These are phyloP conservation scores for Tolypocladium ovalisporum DNA, from an alignment of 2,329 filamentous ascomycete species.

Conservation along the genomic window DNA sequence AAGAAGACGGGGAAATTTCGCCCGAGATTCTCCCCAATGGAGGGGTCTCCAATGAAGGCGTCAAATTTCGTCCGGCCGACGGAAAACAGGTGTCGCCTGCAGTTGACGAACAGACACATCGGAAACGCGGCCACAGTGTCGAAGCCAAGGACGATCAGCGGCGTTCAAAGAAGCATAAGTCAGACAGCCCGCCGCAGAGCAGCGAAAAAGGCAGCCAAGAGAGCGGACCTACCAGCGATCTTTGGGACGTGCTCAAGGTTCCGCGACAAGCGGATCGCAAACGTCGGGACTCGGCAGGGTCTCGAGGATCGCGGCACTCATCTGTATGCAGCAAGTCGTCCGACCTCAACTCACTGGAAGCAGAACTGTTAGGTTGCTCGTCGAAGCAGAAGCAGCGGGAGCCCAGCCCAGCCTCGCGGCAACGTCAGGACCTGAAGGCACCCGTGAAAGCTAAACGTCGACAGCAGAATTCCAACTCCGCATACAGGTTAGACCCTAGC, in stretches of 20 bases:
- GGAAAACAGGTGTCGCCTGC: background rate
- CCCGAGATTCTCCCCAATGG: background rate
- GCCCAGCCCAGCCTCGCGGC: slow-evolving; percentile 9
- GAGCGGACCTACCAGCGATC: background rate
- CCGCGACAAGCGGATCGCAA: slow-evolving; percentile 3
- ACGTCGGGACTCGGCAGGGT: slow-evolving; percentile 9
- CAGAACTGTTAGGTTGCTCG: slow-evolving; percentile 24
- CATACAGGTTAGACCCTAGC: slow-evolving; percentile 21
- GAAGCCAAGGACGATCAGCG: slow-evolving; percentile 4
- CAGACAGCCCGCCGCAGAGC: background rate
- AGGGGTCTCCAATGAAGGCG: background rate
- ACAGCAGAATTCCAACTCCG: slow-evolving; percentile 23
- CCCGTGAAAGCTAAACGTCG: slow-evolving; percentile 18
- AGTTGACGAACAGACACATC: slow-evolving; percentile 1
- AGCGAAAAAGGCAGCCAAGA: background rate
- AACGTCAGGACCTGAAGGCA: slow-evolving; percentile 8
- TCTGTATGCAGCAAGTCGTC: slow-evolving; percentile 21
- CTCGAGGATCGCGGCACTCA: slow-evolving; percentile 17
- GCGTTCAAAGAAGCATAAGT: slow-evolving; percentile 1
- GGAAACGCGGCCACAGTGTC: slow-evolving; percentile 4
- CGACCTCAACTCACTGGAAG: slow-evolving; percentile 26
- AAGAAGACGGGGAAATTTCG: slow-evolving; percentile 2
- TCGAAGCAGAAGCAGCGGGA: slow-evolving; percentile 18
- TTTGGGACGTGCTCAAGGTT: slow-evolving; percentile 3
- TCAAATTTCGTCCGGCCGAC: background rate